These are phyloP conservation scores for Lentinus tigrinus DNA, from an alignment of 768 basidiomycete species.

Conservation along the genomic window DNA sequence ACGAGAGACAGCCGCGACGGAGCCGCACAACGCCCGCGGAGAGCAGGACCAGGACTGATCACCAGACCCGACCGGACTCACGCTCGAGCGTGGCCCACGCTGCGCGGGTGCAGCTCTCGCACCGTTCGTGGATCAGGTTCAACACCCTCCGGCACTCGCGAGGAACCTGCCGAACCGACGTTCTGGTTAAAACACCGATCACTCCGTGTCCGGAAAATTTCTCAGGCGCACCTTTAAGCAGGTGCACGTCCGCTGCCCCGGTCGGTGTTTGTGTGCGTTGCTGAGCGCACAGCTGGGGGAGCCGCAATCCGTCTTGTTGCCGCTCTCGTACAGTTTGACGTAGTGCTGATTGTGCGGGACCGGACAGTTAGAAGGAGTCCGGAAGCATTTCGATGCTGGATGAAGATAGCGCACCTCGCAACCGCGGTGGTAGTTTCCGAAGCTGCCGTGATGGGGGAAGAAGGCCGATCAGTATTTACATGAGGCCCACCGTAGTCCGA, in stretches of 20 bases:
- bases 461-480: background rate
- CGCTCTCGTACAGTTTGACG: conserved; percentile 30
- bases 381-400: background rate
- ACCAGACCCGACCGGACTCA: conserved; percentile 22
- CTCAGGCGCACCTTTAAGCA: conserved; percentile 21
- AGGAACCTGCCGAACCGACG: conserved; percentile 17
- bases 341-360: conserved; percentile 21
- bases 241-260: conserved; percentile 20
- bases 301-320: conserved; percentile 28
- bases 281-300: conserved; percentile 26
- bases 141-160: conserved; percentile 25
- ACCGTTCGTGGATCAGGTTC: conserved; percentile 28
- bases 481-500: background rate
- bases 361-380: background rate
- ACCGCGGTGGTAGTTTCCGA: conserved; percentile 31
- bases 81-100: conserved; percentile 28
- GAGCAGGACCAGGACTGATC: background rate
- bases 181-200: background rate
- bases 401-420: conserved; percentile 22
- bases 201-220: background rate
- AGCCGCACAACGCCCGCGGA: background rate
- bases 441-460: conserved; percentile 12
- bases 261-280: conserved; percentile 25
- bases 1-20: background rate
- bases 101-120: conserved; percentile 24